These are phyloP conservation scores for Alternaria consortialis DNA, from an alignment of 2,329 filamentous ascomycete genomes.

Conservation along the genomic window DNA sequence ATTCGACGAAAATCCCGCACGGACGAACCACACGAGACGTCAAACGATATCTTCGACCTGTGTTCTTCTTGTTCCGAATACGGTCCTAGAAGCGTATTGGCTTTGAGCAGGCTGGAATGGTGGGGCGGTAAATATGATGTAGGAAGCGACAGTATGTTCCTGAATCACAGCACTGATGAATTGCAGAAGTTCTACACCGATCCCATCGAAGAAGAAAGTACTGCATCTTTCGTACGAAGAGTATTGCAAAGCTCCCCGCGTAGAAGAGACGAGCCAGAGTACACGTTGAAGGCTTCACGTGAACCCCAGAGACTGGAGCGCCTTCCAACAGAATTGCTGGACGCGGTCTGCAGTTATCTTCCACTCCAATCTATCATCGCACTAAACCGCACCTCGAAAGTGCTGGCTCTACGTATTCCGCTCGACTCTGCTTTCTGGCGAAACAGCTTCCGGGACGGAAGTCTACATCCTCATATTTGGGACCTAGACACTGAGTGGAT, in stretches of 20 bases:
- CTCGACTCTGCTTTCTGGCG: slow-evolving; percentile 41
- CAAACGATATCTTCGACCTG: slow-evolving; percentile 32
- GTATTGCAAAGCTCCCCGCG: slow-evolving; percentile 21
- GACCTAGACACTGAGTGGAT: slow-evolving; percentile 30
- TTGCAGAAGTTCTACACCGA: slow-evolving; percentile 36
- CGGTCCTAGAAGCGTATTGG: slow-evolving; percentile 32
- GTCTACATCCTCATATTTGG: slow-evolving; percentile 36
- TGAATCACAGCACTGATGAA: neutral
- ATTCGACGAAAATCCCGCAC: neutral
- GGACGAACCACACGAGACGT: neutral
- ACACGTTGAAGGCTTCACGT: neutral
- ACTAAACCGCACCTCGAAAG: slow-evolving; percentile 31
- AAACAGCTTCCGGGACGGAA: slow-evolving; percentile 29
- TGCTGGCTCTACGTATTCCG: slow-evolving; percentile 26
- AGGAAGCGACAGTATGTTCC: neutral
- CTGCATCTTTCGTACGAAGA: slow-evolving; percentile 18
- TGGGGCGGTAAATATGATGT: slow-evolving; percentile 40
- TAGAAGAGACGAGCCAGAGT: neutral
- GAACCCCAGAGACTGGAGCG: slow-evolving; percentile 20
- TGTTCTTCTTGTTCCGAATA: slow-evolving; percentile 15
- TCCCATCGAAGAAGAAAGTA: slow-evolving; percentile 22
- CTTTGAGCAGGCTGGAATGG: slow-evolving; percentile 32
- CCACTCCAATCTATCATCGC: slow-evolving; percentile 24
- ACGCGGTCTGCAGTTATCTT: slow-evolving; percentile 26
- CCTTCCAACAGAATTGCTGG: slow-evolving; percentile 30